Evolutionary conservation across 257 asterid genomes (phyloP).

Genomic region (Rubia yunnanensis): DNA sequence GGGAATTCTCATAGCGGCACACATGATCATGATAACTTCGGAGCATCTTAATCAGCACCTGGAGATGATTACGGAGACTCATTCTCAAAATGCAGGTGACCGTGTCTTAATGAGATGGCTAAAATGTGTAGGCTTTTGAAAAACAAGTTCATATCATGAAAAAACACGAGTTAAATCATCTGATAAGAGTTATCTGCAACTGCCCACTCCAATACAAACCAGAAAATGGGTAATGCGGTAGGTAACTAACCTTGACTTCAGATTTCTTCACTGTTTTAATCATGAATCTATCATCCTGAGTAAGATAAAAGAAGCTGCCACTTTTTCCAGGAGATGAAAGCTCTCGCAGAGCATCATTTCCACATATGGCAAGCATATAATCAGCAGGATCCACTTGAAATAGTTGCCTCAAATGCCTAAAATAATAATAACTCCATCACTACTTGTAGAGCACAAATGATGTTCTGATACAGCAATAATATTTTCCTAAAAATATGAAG

Average conservation of each 20-base stretch:
- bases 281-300: conserved; percentile 96
- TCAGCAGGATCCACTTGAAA: conserved; percentile 97
- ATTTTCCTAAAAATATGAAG: neutral
- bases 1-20: conserved; percentile 71
- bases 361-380: conserved; percentile 94
- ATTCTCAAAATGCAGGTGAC: conserved; percentile 8
- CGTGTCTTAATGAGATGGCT: neutral
- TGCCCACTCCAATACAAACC: conserved; percentile 7
- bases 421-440: conserved; percentile 16
- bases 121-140: neutral
- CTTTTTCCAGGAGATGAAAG: conserved; percentile 99
- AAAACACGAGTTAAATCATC: neutral
- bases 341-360: conserved; percentile 86
- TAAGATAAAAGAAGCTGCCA: conserved; percentile 90
- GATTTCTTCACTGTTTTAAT: conserved; percentile 96
- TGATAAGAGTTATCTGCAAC: conserved; percentile 2
- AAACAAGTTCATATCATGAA: neutral
- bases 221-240: conserved; percentile 20
- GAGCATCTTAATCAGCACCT: conserved; percentile 97
- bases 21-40: conserved; percentile 77
- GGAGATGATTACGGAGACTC: conserved; percentile 19
- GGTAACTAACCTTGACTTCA: conserved; percentile 89
- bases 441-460: neutral
- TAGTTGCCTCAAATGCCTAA: conserved; percentile 75
- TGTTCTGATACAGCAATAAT: neutral